Evolutionary conservation across 2,329 filamentous ascomycete species (phyloP).

Genomic region (Botryotinia calthae): DNA sequence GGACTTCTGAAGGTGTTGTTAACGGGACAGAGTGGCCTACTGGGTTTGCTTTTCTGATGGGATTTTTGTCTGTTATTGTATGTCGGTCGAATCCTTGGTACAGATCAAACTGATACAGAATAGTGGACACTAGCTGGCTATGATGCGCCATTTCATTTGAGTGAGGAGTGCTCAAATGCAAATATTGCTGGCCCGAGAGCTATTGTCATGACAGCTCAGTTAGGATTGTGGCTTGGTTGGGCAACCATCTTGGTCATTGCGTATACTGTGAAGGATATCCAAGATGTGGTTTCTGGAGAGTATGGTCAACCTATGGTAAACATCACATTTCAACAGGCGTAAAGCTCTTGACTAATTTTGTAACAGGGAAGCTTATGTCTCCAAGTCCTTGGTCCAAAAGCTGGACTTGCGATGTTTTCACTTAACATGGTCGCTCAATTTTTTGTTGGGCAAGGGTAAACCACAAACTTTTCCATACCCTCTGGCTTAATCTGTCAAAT

Average conservation of each 20-base stretch:
- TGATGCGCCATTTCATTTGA: conserved; percentile 62
- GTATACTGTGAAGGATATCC: conserved; percentile 67
- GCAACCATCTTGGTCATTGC: conserved; percentile 62
- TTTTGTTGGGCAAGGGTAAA: conserved; percentile 66
- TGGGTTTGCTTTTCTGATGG: conserved; percentile 61
- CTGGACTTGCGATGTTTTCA: conserved; percentile 59
- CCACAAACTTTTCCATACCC: rapidly evolving
- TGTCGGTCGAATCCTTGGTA: not conserved
- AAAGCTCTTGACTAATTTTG: conserved; percentile 30
- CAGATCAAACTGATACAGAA: not conserved
- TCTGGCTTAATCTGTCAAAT: rapidly evolving
- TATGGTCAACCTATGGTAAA: conserved; percentile 66
- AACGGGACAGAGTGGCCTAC: conserved; percentile 57
- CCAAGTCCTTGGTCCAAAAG: conserved; percentile 60
- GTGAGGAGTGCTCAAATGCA: conserved; percentile 66
- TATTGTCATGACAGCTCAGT: conserved; percentile 59
- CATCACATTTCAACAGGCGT: rapidly evolving
- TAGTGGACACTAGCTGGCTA: conserved; percentile 51
- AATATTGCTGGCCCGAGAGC: conserved; percentile 63
- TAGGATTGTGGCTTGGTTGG: conserved; percentile 60
- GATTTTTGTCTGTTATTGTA: conserved; percentile 58
- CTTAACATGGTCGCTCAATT: conserved; percentile 69
- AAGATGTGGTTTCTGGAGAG: conserved; percentile 55
- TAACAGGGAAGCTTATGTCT: conserved; percentile 53
- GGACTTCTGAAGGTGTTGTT: conserved; percentile 43